Conservation (phyloP, 192 early-diverging fungal species). For the Backusella australiensis region DNA sequence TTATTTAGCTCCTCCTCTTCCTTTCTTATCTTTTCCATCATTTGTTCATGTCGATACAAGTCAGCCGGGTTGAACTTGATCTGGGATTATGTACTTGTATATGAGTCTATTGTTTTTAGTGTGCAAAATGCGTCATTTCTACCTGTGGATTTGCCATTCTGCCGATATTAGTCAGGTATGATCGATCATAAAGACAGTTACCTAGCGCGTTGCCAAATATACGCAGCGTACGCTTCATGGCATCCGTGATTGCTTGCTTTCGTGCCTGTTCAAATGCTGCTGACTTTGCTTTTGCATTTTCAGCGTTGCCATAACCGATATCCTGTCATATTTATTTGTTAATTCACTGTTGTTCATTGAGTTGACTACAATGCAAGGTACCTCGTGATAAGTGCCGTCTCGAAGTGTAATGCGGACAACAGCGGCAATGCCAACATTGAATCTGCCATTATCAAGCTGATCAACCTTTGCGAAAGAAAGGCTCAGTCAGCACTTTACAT, state of each 20-base stretch:
- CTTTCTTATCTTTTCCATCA: background rate
- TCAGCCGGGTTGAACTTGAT: constrained; percentile 1
- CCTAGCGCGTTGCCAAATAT: constrained; percentile 63
- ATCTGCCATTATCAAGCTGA: constrained; percentile 47
- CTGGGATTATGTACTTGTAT: background rate
- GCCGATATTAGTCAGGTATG: constrained; percentile 74
- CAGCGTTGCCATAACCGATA: constrained; percentile 82
- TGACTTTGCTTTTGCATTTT: constrained; percentile 75
- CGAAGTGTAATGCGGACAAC: constrained; percentile 79
- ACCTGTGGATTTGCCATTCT: constrained; percentile 71
- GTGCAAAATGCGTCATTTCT: constrained; percentile 9
- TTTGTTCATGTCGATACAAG: constrained; percentile 8
- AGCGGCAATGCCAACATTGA: constrained; percentile 74
- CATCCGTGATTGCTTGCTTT: constrained; percentile 92
- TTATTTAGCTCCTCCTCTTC: background rate
- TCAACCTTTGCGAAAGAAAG: constrained; percentile 25
- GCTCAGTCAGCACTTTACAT: background rate
- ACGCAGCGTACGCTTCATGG: constrained; percentile 82
- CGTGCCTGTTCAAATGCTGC: constrained; percentile 82
- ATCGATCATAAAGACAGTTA: constrained; percentile 18
- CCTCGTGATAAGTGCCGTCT: constrained; percentile 86
- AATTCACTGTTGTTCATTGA: background rate
- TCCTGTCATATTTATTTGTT: constrained; percentile 50
- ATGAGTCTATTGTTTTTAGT: background rate
- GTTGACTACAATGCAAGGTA: constrained; percentile 9